Conservation (phyloP, 495 filamentous ascomycete genomes). For the Talaromyces thailandensis region DNA sequence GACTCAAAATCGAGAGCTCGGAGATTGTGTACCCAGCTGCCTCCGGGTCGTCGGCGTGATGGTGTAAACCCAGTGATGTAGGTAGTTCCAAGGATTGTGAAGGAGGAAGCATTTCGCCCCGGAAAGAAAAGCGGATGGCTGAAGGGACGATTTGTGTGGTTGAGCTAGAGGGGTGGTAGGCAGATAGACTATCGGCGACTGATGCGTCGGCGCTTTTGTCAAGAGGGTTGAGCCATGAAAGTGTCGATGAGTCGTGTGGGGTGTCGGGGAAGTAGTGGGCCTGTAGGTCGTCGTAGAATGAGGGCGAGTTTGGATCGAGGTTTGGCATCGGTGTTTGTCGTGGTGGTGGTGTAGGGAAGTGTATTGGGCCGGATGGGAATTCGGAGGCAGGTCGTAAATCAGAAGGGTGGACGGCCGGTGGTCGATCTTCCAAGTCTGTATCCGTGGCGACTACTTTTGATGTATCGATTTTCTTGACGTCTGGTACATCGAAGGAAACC, state of each 20-base stretch:
- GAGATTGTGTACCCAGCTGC: conserved; percentile 91
- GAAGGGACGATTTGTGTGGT: conserved; percentile 59
- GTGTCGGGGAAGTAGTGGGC: conserved; percentile 86
- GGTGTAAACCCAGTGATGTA: conserved; percentile 71
- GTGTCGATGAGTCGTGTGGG: conserved; percentile 69
- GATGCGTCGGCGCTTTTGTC: conserved; percentile 42
- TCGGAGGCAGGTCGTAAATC: conserved; percentile 37
- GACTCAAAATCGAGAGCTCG: conserved; percentile 72
- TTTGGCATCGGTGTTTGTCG: conserved; percentile 44
- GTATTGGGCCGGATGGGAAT: conserved; percentile 35
- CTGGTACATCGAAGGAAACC: conserved; percentile 19
- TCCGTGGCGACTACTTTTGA: conserved; percentile 14
- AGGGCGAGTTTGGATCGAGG: conserved; percentile 71
- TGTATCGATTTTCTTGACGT: conserved; percentile 2
- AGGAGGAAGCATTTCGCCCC: conserved; percentile 67
- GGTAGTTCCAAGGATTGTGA: conserved; percentile 61
- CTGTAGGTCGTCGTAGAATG: conserved; percentile 79
- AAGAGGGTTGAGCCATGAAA: conserved; percentile 77
- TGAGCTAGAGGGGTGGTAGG: conserved; percentile 69
- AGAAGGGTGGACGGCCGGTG: conserved; percentile 22
- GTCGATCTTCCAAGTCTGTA: conserved; percentile 23
- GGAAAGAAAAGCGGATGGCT: conserved; percentile 81
- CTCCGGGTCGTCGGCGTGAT: conserved; percentile 88
- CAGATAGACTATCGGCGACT: conserved; percentile 34
- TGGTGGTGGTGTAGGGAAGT: conserved; percentile 51